Evolutionary conservation across 2,329 filamentous ascomycete genomes (phyloP).

Genomic region (Tolypocladium cylindrosporum): DNA sequence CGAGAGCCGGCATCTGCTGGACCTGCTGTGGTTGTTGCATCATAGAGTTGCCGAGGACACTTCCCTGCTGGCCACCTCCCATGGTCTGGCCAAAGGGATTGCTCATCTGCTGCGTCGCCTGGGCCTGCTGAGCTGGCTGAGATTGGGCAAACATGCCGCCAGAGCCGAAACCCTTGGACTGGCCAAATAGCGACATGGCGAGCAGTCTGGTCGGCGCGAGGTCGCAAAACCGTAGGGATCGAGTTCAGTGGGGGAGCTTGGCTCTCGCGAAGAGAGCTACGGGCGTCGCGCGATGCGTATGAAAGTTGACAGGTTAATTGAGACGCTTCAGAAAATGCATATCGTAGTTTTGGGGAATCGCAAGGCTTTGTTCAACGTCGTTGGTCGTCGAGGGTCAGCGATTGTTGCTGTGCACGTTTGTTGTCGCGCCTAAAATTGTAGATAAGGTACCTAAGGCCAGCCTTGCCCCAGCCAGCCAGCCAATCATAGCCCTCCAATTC

Average conservation of each 20-base stretch:
- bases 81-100: slow-evolving; percentile 20
- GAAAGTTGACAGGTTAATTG: neutral
- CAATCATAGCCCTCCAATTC: slow-evolving; percentile 30
- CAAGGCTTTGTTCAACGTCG: neutral
- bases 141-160: slow-evolving; percentile 27
- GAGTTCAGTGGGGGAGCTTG: slow-evolving; percentile 4
- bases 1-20: slow-evolving; percentile 31
- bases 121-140: slow-evolving; percentile 21
- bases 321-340: neutral
- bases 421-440: slow-evolving; percentile 5
- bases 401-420: neutral
- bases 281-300: neutral
- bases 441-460: slow-evolving; percentile 8
- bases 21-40: slow-evolving; percentile 27
- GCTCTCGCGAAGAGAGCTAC: neutral
- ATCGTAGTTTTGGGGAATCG: neutral
- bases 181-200: slow-evolving; percentile 29
- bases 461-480: slow-evolving; percentile 18
- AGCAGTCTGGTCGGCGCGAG: neutral
- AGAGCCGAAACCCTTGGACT: slow-evolving; percentile 22
- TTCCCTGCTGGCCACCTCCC: slow-evolving; percentile 26
- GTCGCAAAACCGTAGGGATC: neutral
- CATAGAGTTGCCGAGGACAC: slow-evolving; percentile 17
- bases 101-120: slow-evolving; percentile 14
- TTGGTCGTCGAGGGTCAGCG: neutral